phyloP scores from a whole-genome alignment of 371 early-diverging fungal genomes.

The Lichtheimia hyalospora region DNA sequence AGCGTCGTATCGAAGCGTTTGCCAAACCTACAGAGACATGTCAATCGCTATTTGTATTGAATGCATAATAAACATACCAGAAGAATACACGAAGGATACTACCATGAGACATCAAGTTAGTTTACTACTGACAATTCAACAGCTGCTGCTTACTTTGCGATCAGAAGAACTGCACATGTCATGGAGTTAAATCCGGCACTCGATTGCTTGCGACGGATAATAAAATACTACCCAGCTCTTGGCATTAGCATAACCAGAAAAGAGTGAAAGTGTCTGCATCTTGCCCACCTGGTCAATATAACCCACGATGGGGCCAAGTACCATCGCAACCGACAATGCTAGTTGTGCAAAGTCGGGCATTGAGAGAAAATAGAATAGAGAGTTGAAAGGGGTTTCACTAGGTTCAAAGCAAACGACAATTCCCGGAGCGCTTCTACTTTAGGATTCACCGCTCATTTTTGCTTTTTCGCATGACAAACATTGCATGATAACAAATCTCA shows the following conservation, averaged over 20 bases:
- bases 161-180: conserved; percentile 27
- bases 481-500: too few relatives aligned
- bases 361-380: too few relatives aligned
- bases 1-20: conserved; percentile 60
- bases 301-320: conserved; percentile 24
- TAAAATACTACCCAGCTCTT: conserved; percentile 13
- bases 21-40: conserved; percentile 33
- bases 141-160: conserved; percentile 22
- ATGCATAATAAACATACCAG: conserved; percentile 9
- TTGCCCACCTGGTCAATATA: conserved; percentile 22
- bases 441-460: too few relatives aligned
- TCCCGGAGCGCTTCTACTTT: too few relatives aligned
- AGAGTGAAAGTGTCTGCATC: too few relatives aligned
- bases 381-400: too few relatives aligned
- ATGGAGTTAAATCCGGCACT: conserved; percentile 29
- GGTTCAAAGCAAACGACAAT: too few relatives aligned
- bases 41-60: background rate
- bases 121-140: background rate
- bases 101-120: background rate
- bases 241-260: background rate
- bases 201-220: conserved; percentile 18
- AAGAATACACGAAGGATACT: conserved; percentile 24
- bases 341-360: conserved; percentile 13
- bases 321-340: conserved; percentile 21
- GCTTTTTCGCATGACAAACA: too few relatives aligned